Percentiles rank a stretch among this genome's conserved stretches.
Evolutionary conservation across 768 basidiomycete species (phyloP).

Genomic region (Russula emetica): DNA sequence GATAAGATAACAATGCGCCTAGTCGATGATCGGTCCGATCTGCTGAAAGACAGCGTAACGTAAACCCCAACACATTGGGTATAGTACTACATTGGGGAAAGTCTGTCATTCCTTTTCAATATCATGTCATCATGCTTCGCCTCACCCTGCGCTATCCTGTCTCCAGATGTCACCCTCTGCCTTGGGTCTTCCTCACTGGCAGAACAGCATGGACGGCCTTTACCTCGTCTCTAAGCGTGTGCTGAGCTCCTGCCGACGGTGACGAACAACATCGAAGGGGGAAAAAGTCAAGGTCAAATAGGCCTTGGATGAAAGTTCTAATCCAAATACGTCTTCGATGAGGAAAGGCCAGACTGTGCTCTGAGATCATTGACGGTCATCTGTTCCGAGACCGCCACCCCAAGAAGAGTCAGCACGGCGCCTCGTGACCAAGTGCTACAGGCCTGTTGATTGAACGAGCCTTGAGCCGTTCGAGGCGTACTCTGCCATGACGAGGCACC

Average conservation of each 20-base stretch:
- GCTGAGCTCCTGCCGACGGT: not conserved
- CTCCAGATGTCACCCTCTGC: too few relatives aligned
- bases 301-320: not conserved
- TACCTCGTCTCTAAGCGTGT: not conserved
- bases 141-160: too few relatives aligned
- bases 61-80: slow-evolving; percentile 11
- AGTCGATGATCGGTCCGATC: not conserved
- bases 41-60: not conserved
- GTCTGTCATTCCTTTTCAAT: too few relatives aligned
- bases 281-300: not conserved
- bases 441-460: too few relatives aligned
- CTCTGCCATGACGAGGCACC: not conserved
- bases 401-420: not conserved
- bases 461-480: too few relatives aligned
- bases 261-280: not conserved
- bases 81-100: too few relatives aligned
- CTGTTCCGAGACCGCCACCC: not conserved
- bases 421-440: too few relatives aligned
- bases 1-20: not conserved
- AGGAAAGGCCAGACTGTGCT: not conserved
- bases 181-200: too few relatives aligned
- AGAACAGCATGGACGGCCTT: too few relatives aligned
- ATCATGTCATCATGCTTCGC: too few relatives aligned
- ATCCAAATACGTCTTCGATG: not conserved
- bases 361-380: not conserved